phyloP scores from a whole-genome alignment of 2,329 filamentous ascomycete species.

The Colletotrichum lindemuthianum region DNA sequence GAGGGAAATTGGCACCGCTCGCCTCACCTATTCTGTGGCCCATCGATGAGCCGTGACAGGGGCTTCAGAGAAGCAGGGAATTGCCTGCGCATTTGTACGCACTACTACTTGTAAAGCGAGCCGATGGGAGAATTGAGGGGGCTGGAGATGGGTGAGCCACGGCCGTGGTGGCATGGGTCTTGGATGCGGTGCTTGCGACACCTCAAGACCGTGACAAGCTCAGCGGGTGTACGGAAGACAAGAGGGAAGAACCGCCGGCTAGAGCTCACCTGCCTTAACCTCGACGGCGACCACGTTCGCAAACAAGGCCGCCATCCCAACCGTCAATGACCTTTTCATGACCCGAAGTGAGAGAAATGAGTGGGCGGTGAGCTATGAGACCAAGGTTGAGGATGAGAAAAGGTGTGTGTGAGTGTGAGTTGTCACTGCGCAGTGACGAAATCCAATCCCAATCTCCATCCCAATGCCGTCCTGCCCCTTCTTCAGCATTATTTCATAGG shows the following conservation, averaged over 20 bases:
- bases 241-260: too few species aligned
- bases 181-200: conserved; percentile 5
- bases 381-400: conserved; percentile 11
- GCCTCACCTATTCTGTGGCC: conserved; percentile 24
- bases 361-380: neutral
- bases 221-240: conserved; percentile 3
- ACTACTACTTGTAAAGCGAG: neutral
- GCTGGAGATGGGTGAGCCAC: conserved; percentile 14
- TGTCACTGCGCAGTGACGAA: conserved; percentile 35
- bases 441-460: conserved; percentile 16
- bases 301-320: neutral
- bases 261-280: neutral
- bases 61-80: conserved; percentile 19
- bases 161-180: conserved; percentile 11
- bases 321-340: neutral
- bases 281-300: conserved; percentile 7
- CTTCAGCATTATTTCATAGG: conserved; percentile 30
- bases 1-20: conserved; percentile 20
- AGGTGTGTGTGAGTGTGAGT: conserved; percentile 31
- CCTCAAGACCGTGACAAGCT: conserved; percentile 6
- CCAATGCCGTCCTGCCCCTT: conserved; percentile 16
- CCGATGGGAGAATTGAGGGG: conserved; percentile 21
- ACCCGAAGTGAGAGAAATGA: neutral
- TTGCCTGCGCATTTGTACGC: conserved; percentile 16
- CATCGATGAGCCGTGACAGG: conserved; percentile 26